Base-by-base conservation (phyloP, 371 early-diverging fungal species). In the Syncephalastrum contaminatum region DNA sequence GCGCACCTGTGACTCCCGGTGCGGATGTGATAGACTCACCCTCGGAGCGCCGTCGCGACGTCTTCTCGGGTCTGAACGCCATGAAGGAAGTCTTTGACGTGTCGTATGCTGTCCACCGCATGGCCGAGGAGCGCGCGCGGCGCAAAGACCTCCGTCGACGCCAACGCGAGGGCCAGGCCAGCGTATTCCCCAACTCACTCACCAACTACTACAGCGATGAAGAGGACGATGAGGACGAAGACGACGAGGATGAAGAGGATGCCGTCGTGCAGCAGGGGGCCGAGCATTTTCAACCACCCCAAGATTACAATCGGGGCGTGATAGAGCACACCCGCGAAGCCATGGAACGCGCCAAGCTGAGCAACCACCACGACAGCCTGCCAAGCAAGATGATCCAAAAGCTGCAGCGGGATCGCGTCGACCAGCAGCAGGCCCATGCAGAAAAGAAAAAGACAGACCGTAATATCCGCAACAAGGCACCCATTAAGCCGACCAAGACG, bases 1-100 rank as follows among this genome's bases (percentile, higher is more conserved):
- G 95, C 21, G 90, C 93, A 7, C 97, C 96, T 63, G 84, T 94
- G 68, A 69, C 53, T 51, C 49, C 49, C n/a, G 27, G 24, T n/a
- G 48, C 30, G 14, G 59, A 59, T 15, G 42, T 46, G 16, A 27
- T 59, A 4, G 59, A 52, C 46, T 52, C 46, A 27, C 30, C 45
- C 25, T 43, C 54, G 7, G 54, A 60, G 19, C 47, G 48, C 19
- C 49, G 53, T 27, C 47, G 58, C 36, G 62, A 61, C 40, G 27
- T 59, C 15, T 56, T 56, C 42, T 62, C 59, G 27, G 77, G 75
- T 2, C 64, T 74, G 43, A 69, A 72, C 15, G 59, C 69, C 4
- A 69, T 80, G 62, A 79, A 73, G 53, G 82, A 76, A 51, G 63
- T 75, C 22, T 78, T 77, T 65, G 75, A 77, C 56, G 76, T 82